phyloP scores from a whole-genome alignment of 805 yeast genomes.

The Wickerhamiella bombiphila region DNA sequence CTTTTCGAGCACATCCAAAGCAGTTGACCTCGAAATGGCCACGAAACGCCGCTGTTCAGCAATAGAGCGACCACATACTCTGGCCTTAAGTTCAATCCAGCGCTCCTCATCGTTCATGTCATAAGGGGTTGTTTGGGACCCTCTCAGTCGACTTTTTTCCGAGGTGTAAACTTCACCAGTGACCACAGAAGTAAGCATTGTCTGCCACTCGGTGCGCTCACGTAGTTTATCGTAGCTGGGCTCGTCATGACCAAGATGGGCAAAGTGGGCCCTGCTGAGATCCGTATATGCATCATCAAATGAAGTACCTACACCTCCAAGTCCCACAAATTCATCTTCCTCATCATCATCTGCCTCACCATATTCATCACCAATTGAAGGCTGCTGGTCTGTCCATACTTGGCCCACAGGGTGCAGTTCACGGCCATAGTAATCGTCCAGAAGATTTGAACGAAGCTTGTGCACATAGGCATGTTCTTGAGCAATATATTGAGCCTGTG shows the following conservation, averaged over 20 bases:
- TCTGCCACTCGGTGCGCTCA: slow-evolving; percentile 91
- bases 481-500: slow-evolving; percentile 32
- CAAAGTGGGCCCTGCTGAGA: slow-evolving; percentile 4
- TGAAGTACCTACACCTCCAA: slow-evolving; percentile 23
- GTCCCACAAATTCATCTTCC: slow-evolving; percentile 17
- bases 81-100: slow-evolving; percentile 82
- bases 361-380: slow-evolving; percentile 17
- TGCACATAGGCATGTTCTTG: slow-evolving; percentile 57
- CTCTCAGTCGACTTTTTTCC: slow-evolving; percentile 52
- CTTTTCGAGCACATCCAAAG: slow-evolving; percentile 58
- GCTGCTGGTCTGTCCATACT: slow-evolving; percentile 1
- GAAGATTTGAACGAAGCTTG: slow-evolving; percentile 43
- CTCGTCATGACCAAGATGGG: slow-evolving; percentile 4
- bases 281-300: slow-evolving; percentile 22
- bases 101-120: slow-evolving; percentile 44
- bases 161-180: slow-evolving; percentile 90
- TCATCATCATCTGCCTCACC: slow-evolving; percentile 12
- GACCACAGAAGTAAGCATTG: slow-evolving; percentile 76
- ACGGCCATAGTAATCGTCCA: slow-evolving; percentile 38
- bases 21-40: slow-evolving; percentile 52
- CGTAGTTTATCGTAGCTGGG: slow-evolving; percentile 21
- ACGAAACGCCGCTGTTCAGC: slow-evolving; percentile 63
- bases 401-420: slow-evolving; percentile 16
- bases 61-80: slow-evolving; percentile 61
- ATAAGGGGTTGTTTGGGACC: slow-evolving; percentile 35